phyloP scores from a whole-genome alignment of 192 early-diverging fungal species.

The Chytriomyces confervae region DNA sequence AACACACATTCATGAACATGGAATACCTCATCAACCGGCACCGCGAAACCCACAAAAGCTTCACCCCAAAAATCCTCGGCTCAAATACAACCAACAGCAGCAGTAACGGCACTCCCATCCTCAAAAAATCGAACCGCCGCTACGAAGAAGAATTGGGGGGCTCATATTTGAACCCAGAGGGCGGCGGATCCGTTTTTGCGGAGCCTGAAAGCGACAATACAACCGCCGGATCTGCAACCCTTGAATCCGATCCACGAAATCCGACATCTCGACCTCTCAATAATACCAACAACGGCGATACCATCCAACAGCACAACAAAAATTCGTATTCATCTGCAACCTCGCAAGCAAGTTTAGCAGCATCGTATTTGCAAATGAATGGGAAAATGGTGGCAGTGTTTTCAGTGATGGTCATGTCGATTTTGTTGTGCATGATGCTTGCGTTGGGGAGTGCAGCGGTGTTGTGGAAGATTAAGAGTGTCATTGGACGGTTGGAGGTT shows the following conservation, averaged over 20 bases:
- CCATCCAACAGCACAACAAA: no score
- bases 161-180: neutral
- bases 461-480: conserved; percentile 33
- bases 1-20: conserved; percentile 32
- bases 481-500: conserved; percentile 28
- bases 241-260: neutral
- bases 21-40: conserved; percentile 32
- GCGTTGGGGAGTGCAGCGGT: conserved; percentile 33
- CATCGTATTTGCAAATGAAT: neutral
- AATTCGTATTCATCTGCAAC: no score
- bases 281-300: neutral
- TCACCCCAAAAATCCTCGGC: neutral
- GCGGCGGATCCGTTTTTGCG: neutral
- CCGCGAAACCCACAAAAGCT: conserved; percentile 8
- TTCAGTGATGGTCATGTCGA: conserved; percentile 15
- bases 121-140: no score
- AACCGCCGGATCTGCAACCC: neutral
- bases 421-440: conserved; percentile 23
- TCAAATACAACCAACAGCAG: neutral
- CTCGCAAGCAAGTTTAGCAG: no score
- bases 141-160: no score
- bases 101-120: neutral
- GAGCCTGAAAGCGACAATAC: neutral
- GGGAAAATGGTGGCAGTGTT: neutral
- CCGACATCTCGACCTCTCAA: neutral